A percentile compares a stretch with the other conserved stretches of the same genome.
These are phyloP conservation scores for Botryotinia globosa DNA, from an alignment of 2,329 filamentous ascomycete species.

Conservation along the genomic window DNA sequence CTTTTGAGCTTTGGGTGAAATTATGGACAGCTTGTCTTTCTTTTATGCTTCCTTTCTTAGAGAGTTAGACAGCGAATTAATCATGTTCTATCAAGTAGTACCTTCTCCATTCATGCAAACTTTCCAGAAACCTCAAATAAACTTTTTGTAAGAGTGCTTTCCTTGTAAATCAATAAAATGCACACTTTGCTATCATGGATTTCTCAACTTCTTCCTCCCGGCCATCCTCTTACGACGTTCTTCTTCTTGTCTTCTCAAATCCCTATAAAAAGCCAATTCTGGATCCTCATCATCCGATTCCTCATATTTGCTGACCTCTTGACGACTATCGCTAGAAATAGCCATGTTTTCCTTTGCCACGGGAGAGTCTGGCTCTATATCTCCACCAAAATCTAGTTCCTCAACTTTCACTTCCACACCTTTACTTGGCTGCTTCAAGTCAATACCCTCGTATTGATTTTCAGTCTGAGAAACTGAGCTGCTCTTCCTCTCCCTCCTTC, in stretches of 20 bases:
- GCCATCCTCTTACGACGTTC: neutral
- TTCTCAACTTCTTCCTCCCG: neutral
- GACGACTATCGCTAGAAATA: no score
- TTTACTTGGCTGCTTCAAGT: neutral
- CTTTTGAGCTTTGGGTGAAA: no score
- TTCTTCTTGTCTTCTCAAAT: slow-evolving; percentile 13
- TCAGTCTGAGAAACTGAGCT: neutral
- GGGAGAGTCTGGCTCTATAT: neutral
- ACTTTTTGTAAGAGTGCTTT: no score
- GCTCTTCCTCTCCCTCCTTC: neutral
- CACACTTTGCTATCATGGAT: neutral
- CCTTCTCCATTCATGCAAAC: no score
- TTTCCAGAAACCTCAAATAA: no score
- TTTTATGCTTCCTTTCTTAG: no score
- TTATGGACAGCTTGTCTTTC: no score
- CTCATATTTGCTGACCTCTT: neutral
- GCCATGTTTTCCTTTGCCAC: neutral
- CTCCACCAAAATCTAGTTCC: neutral
- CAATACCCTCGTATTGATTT: neutral
- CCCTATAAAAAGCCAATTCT: slow-evolving; percentile 8
- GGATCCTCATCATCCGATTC: slow-evolving; percentile 16
- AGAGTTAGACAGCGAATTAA: no score
- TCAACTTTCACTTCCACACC: neutral
- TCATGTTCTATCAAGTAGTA: no score
- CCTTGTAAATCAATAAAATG: neutral